Evolutionary conservation across 306 rosid genomes (phyloP).

Genomic region (Pachyrhizus erosus): DNA sequence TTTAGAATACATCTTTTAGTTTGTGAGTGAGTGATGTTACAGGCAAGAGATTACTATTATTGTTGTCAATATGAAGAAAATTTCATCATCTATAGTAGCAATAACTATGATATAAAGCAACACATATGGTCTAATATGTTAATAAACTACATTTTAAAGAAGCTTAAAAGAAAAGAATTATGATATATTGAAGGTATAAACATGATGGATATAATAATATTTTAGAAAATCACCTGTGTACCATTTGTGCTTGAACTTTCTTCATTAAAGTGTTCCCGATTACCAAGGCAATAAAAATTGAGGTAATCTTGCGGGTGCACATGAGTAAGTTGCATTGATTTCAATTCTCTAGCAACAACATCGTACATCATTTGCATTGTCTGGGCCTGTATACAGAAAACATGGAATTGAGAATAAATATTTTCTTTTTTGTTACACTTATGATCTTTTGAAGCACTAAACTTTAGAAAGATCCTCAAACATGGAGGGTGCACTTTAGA

Average conservation of each 20-base stretch:
- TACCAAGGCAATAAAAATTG: conserved; percentile 96
- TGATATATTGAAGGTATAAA: neutral
- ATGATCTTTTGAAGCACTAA: conserved; percentile 26
- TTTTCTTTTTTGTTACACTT: neutral
- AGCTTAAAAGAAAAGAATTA: conserved; percentile 23
- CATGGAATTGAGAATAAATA: conserved; percentile 26
- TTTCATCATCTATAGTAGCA: neutral
- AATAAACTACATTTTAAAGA: conserved; percentile 34
- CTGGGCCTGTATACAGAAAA: conserved; percentile 65
- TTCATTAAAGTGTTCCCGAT: conserved; percentile 65
- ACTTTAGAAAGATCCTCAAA: neutral
- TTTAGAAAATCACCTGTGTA: conserved; percentile 58
- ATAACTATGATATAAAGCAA: conserved; percentile 7
- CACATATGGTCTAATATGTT: neutral
- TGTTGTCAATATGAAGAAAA: conserved; percentile 31
- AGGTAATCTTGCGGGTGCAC: conserved; percentile 77
- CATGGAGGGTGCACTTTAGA: neutral
- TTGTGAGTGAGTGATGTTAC: neutral
- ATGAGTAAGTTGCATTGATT: conserved; percentile 50
- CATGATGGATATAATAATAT: conserved; percentile 16
- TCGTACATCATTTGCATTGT: conserved; percentile 90
- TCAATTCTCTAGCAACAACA: conserved; percentile 69
- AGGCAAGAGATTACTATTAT: neutral
- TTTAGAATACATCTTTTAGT: conserved; percentile 18
- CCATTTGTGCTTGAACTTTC: conserved; percentile 48